Percentiles rank a stretch among this genome's conserved stretches.
These are phyloP conservation scores for Clarireedia sp. DNA, from an alignment of 2,329 filamentous ascomycete genomes.

Conservation along the genomic window DNA sequence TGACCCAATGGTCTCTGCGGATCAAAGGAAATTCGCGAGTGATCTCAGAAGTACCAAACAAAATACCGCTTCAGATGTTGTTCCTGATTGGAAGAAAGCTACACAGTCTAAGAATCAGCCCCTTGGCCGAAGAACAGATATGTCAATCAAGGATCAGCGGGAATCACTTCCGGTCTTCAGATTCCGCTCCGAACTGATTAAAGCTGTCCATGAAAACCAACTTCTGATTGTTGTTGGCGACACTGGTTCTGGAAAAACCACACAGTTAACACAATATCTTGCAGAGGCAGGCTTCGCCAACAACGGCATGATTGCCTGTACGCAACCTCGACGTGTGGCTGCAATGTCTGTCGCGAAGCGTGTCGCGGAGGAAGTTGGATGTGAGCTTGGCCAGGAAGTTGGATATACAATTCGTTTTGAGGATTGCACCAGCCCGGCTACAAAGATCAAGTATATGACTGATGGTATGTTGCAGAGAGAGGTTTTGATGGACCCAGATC, in stretches of 20 bases:
- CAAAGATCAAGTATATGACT: slow-evolving; percentile 98
- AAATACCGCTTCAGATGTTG: slow-evolving; percentile 52
- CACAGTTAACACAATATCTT: slow-evolving; percentile 97
- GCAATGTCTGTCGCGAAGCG: slow-evolving; percentile 98
- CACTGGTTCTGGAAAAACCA: slow-evolving; percentile 98
- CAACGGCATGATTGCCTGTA: slow-evolving; percentile 90
- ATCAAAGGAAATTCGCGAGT: slow-evolving; percentile 80
- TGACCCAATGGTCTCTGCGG: slow-evolving; percentile 85
- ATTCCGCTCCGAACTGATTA: slow-evolving; percentile 79
- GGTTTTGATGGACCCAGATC: slow-evolving; percentile 89
- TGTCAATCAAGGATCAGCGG: slow-evolving; percentile 93
- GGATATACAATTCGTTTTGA: slow-evolving; percentile 99
- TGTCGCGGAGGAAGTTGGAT: slow-evolving; percentile 95
- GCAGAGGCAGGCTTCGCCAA: slow-evolving; percentile 91
- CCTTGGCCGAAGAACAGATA: slow-evolving; percentile 75
- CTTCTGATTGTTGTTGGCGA: slow-evolving; percentile 98
- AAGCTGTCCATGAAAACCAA: slow-evolving; percentile 86
- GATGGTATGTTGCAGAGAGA: slow-evolving; percentile 97
- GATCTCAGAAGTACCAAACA: slow-evolving; percentile 66
- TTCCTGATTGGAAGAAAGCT: slow-evolving; percentile 89
- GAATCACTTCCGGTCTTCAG: slow-evolving; percentile 83
- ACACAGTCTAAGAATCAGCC: slow-evolving; percentile 72
- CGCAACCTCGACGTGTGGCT: slow-evolving; percentile 92
- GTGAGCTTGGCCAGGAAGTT: slow-evolving; percentile 84
- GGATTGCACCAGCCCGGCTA: slow-evolving; percentile 81